Base-by-base conservation (phyloP, 2,329 filamentous ascomycete species). In the Cytospora schulzeri region DNA sequence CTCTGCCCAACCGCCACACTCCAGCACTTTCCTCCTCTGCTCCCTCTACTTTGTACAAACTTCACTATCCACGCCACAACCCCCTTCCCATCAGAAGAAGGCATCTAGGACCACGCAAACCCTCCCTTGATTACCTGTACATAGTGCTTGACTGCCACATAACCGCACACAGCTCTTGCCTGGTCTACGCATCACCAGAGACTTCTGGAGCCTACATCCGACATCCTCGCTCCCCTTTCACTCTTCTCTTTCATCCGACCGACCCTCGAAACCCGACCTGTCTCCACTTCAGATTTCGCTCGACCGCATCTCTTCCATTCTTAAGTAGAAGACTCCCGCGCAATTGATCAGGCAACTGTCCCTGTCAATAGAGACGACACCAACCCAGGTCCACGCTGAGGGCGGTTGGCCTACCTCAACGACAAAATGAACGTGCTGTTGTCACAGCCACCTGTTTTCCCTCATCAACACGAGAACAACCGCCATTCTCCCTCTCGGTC, bases 361-460 rank as follows among this genome's bases (percentile, higher is more conserved):
- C 28, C 28, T 51, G 48, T 35, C 54, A 53, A 11, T 31, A 38
- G n/a, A 35, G 29, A 51, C 15, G 9, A 19, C 29, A 31, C 33
- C 11, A 38, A 24, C 19, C 57, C 52, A 60, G 22, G 33, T 45
- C 26, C 45, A 50, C 38, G 24, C 51, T 38, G 24, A 14, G 33
- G 60, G 60, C 60, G 29, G n/a, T 24, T 57, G 26, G 63, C 50
- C 60, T 45, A 45, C 57, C 19, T 67, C 64, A 53, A 63, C 60
- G 60, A 33, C 68, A 75, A 71, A 64, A 89, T 89, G 87, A 88
- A 88, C 75, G 80, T 87, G 74, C 74, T 88, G 76, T 76, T 88
- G 68, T 83, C 84, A 70, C 85, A 88, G 74, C 85, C 84, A 60
- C 79, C 84, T 66, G 78, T 83, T 70, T 85, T 88, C 71, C 81